phyloP scores from a whole-genome alignment of 2,329 filamentous ascomycete genomes.

The Geoglossum cookeanum region DNA sequence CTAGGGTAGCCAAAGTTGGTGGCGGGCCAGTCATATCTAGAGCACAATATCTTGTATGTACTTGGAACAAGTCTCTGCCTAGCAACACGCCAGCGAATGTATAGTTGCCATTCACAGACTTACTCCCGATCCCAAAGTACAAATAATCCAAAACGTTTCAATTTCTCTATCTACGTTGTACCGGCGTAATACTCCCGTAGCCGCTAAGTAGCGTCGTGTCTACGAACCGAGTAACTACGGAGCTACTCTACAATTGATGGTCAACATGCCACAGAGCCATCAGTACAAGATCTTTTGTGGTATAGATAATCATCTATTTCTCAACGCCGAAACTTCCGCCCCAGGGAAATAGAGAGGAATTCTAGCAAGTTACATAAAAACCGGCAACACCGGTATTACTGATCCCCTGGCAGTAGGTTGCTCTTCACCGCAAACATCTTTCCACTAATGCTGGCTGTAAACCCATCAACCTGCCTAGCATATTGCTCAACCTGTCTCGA shows the following conservation, averaged over 20 bases:
- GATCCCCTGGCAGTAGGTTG: constrained; percentile 40
- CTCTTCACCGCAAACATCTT: constrained; percentile 97
- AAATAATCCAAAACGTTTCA: too few species aligned
- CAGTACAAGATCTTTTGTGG: not conserved
- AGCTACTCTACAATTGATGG: not conserved
- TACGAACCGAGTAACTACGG: too few species aligned
- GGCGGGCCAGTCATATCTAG: too few species aligned
- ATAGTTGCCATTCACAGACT: too few species aligned
- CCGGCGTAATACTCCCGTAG: too few species aligned
- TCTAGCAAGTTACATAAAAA: not conserved
- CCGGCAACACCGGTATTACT: not conserved
- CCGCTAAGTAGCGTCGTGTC: not conserved
- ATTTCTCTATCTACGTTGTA: too few species aligned
- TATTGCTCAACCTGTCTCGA: constrained; percentile 96
- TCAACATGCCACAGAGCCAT: not conserved
- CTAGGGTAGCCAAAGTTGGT: constrained; percentile 34
- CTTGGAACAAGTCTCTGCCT: too few species aligned
- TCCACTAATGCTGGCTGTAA: constrained; percentile 73
- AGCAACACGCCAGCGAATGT: too few species aligned
- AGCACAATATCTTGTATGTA: too few species aligned
- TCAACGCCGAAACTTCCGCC: not conserved
- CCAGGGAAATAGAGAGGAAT: not conserved
- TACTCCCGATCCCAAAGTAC: too few species aligned
- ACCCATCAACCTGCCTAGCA: constrained; percentile 88
- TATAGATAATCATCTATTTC: not conserved